phyloP scores from a whole-genome alignment of 345 rosid genomes.

The Anacardium occidentale region DNA sequence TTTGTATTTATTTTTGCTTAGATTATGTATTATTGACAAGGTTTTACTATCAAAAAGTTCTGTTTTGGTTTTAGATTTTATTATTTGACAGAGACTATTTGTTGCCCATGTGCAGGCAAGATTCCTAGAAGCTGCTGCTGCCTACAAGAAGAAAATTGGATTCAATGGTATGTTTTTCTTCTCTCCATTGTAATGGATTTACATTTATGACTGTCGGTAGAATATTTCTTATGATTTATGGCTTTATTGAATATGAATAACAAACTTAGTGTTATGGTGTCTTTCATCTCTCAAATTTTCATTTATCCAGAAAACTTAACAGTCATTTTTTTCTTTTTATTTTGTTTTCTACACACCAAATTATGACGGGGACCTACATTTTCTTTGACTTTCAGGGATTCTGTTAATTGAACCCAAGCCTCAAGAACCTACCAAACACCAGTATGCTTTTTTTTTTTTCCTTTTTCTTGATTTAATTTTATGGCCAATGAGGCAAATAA shows the following conservation, averaged over 20 bases:
- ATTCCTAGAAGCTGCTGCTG: conserved; percentile 79
- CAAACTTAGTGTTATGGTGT: background rate
- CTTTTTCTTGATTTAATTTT: background rate
- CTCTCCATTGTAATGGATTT: background rate
- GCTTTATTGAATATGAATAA: background rate
- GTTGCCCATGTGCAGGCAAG: conserved; percentile 50
- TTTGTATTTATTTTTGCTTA: background rate
- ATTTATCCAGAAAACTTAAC: background rate
- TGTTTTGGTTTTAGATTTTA: background rate
- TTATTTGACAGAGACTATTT: background rate
- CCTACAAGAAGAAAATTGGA: conserved; percentile 95
- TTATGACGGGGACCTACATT: background rate
- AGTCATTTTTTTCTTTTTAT: background rate
- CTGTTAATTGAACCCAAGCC: conserved; percentile 96
- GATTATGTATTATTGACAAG: background rate
- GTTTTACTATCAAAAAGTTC: background rate
- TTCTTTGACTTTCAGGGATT: conserved; percentile 47
- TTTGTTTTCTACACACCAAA: background rate
- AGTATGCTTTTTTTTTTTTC: conserved; percentile 48
- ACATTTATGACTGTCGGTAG: background rate
- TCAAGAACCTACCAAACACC: conserved; percentile 97
- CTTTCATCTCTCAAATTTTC: background rate
- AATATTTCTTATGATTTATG: background rate
- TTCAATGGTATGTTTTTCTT: conserved; percentile 57
- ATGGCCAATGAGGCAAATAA: background rate